Evolutionary conservation across 805 yeast genomes (phyloP).

Genomic region (Scheffersomyces coipomensis): DNA sequence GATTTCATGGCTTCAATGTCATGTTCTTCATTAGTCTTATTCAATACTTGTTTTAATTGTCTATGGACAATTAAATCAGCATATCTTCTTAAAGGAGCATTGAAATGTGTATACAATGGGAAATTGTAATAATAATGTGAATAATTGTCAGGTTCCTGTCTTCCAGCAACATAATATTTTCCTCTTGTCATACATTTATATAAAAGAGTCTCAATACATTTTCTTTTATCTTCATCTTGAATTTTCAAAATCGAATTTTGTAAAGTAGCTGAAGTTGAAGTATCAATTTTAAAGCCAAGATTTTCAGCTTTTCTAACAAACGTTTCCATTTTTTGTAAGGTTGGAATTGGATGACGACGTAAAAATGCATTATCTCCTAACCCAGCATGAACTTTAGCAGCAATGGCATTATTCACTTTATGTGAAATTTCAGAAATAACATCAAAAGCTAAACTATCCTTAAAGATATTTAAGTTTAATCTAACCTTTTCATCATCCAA

Average conservation of each 20-base stretch:
- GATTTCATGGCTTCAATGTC: conserved; percentile 73
- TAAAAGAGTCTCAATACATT: conserved; percentile 74
- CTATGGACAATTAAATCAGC: conserved; percentile 92
- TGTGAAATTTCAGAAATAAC: conserved; percentile 74
- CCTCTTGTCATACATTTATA: conserved; percentile 83
- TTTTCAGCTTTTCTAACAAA: conserved; percentile 69
- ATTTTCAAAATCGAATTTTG: conserved; percentile 68
- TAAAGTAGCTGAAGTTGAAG: conserved; percentile 67
- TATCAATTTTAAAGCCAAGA: conserved; percentile 69
- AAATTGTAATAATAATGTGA: conserved; percentile 80
- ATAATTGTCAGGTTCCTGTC: conserved; percentile 72
- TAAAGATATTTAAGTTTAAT: conserved; percentile 70
- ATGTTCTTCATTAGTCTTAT: conserved; percentile 32
- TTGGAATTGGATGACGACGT: conserved; percentile 86
- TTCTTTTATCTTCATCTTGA: conserved; percentile 59
- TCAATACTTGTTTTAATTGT: conserved; percentile 72
- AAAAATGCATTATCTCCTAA: conserved; percentile 81
- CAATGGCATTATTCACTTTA: conserved; percentile 82
- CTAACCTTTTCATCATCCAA: conserved; percentile 83
- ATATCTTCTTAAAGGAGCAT: conserved; percentile 88
- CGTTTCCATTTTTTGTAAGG: conserved; percentile 74
- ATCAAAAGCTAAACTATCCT: conserved; percentile 52
- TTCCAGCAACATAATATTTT: conserved; percentile 85
- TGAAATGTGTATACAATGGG: conserved; percentile 89
- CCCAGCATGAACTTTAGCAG: conserved; percentile 70